Percentiles rank a stretch among this genome's conserved stretches.
These are phyloP conservation scores for Clonostachys sp. DNA, from an alignment of 2,329 filamentous ascomycete genomes.

Conservation along the genomic window DNA sequence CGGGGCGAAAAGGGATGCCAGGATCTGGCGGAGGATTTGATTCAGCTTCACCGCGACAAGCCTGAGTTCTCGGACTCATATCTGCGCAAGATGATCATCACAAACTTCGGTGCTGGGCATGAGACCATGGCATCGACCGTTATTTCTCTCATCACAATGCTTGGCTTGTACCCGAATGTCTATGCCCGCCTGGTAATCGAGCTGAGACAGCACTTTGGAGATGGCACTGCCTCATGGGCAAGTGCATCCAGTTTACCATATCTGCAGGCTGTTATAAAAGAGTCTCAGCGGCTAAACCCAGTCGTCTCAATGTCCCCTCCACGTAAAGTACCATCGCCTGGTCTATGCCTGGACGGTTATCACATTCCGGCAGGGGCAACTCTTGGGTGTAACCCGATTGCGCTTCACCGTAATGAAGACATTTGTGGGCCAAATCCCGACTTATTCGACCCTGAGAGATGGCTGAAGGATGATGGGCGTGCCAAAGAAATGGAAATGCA, in stretches of 20 bases:
- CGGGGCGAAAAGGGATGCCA: slow-evolving; percentile 20
- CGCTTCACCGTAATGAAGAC: slow-evolving; percentile 41
- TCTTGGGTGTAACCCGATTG: slow-evolving; percentile 45
- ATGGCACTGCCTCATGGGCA: slow-evolving; percentile 14
- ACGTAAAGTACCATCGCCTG: slow-evolving; percentile 32
- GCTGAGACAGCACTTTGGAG: slow-evolving; percentile 12
- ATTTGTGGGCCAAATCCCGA: slow-evolving; percentile 43
- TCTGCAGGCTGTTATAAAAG: slow-evolving; percentile 41
- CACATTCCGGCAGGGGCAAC: slow-evolving; percentile 37
- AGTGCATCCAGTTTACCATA: slow-evolving; percentile 12
- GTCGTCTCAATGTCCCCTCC: slow-evolving; percentile 48
- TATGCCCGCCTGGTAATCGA: slow-evolving; percentile 25
- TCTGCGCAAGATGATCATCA: slow-evolving; percentile 45
- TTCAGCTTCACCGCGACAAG: slow-evolving; percentile 36
- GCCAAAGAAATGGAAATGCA: slow-evolving; percentile 37
- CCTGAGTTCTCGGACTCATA: slow-evolving; percentile 42
- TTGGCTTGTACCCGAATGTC: slow-evolving; percentile 29
- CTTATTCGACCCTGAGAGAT: slow-evolving; percentile 39
- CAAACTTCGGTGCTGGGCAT: slow-evolving; percentile 52
- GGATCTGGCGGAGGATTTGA: slow-evolving; percentile 41
- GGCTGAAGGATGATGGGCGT: slow-evolving; percentile 27
- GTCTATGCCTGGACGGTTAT: slow-evolving; percentile 29
- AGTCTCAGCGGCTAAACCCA: slow-evolving; percentile 44
- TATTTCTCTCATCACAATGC: slow-evolving; percentile 41
- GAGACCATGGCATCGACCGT: slow-evolving; percentile 49